Evolutionary conservation across 2,329 filamentous ascomycete genomes (phyloP), one percentile per base, ranked within the genome.

Genomic region (Alternaria brassicae): DNA sequence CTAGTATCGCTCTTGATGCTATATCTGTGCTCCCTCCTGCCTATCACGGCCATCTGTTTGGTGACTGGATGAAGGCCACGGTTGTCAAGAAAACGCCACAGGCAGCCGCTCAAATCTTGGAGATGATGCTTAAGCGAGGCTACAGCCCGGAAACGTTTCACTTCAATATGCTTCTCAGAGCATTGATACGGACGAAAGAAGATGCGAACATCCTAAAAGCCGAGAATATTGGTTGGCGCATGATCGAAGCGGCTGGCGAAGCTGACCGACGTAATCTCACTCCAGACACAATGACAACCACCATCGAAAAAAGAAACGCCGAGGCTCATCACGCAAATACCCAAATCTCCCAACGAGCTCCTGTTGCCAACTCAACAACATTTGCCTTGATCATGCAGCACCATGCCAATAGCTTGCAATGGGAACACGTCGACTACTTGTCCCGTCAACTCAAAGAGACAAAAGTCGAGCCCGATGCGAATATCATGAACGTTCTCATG

Each of bases 21-120:
- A 72, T 89, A 25, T 81, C 82, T 4, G 72, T 81, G 27, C 72
- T 89, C 19, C 87, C 87, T 4, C 80, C 82, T 44, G 48, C 56
- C 7, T 77, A 76, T 49, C 95, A 96, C 76, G 88, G 89, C 63
- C 94, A 92, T 77, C 91, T 97, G 77, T 90, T 93, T 66, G 91
- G 89, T 32, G 93, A 92, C 69, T 97, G 93, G 93, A 84, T 96
- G 71, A 94, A 94, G 77, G 88, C 90, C 49, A 85, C 96, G 8
- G 90, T 96, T 56, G 89, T 89, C 15, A 86, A 88, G 58, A 83
- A 69, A 72, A 78, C 69, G 6, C 72, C 77, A 4, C 85, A 90
- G 56, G 90, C 89, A 2, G 91, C 92, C 3, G 83, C 86, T 52
- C 86, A 87, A 60, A 91, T 96, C 8, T 81, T 95, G 27, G 85